phyloP scores from a whole-genome alignment of 2,329 filamentous ascomycete species.

The Ophiocordyceps unilateralis region DNA sequence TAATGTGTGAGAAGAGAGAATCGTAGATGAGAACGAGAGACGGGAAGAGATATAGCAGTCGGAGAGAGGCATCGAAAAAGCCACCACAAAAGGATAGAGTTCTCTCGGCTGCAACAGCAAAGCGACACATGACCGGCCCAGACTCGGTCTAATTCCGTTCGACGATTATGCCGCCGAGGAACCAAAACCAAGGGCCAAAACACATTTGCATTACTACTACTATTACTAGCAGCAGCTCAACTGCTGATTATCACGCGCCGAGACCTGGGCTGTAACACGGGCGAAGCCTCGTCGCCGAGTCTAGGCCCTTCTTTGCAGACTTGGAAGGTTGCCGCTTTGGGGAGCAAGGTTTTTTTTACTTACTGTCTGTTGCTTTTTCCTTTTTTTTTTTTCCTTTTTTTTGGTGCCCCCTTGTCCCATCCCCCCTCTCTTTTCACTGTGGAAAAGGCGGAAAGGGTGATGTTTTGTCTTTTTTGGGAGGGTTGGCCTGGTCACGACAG shows the following conservation, averaged over 20 bases:
- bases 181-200: too few species aligned
- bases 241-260: neutral
- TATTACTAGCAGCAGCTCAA: too few species aligned
- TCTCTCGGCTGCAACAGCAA: neutral
- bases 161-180: too few species aligned
- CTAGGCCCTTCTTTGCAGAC: neutral
- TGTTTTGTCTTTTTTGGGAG: too few species aligned
- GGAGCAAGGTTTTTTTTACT: neutral
- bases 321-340: neutral
- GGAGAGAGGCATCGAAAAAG: neutral
- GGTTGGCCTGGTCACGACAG: too few species aligned
- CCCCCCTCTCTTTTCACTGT: too few species aligned
- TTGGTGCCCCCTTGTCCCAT: too few species aligned
- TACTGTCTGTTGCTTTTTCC: neutral
- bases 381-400: too few species aligned
- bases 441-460: too few species aligned
- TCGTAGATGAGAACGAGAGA: neutral
- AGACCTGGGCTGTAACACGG: neutral
- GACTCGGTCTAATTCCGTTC: neutral
- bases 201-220: too few species aligned
- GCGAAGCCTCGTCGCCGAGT: neutral
- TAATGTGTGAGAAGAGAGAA: too few species aligned
- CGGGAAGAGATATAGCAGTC: neutral
- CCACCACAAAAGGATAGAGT: neutral
- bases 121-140: neutral